Conservation (phyloP, 768 basidiomycete species). For the Suillus tomentosus region DNA sequence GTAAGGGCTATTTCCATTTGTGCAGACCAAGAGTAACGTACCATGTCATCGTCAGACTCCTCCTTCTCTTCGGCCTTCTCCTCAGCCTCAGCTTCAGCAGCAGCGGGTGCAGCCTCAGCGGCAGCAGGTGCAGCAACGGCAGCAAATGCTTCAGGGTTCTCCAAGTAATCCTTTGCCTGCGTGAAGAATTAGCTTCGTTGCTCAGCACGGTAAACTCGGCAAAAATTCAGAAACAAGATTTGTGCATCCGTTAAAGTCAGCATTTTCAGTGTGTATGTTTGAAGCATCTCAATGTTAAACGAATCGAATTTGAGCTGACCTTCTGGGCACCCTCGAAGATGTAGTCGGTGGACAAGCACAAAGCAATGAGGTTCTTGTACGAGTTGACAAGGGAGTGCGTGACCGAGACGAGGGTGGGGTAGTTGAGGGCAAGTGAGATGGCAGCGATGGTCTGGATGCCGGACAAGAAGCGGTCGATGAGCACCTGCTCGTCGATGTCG, state of each 20-base stretch:
- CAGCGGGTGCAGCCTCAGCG: conserved; percentile 50
- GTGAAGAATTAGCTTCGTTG: conserved; percentile 15
- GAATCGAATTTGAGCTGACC: conserved; percentile 48
- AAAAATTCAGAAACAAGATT: conserved; percentile 32
- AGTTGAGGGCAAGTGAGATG: conserved; percentile 93
- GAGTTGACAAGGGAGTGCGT: conserved; percentile 95
- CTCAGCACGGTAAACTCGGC: conserved; percentile 3
- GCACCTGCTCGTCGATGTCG: conserved; percentile 89
- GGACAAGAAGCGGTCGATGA: conserved; percentile 88
- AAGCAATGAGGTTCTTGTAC: conserved; percentile 96
- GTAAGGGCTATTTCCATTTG: conserved; percentile 1
- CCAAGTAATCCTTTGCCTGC: conserved; percentile 94
- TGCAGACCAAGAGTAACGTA: conserved; percentile 34
- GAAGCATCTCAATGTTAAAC: conserved; percentile 25
- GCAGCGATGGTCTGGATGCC: conserved; percentile 96
- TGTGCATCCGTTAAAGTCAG: conserved; percentile 57
- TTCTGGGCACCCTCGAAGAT: conserved; percentile 92
- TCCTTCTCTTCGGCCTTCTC: conserved; percentile 85
- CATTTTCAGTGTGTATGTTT: conserved; percentile 80
- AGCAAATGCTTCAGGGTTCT: conserved; percentile 98
- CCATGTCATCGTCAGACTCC: conserved; percentile 89
- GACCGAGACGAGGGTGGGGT: conserved; percentile 95
- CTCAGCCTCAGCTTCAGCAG: conserved; percentile 60
- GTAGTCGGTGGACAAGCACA: conserved; percentile 91
- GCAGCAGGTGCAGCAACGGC: conserved; percentile 69